Base-by-base conservation (phyloP, 345 rosid species). In the Gossypium ekmanianum region DNA sequence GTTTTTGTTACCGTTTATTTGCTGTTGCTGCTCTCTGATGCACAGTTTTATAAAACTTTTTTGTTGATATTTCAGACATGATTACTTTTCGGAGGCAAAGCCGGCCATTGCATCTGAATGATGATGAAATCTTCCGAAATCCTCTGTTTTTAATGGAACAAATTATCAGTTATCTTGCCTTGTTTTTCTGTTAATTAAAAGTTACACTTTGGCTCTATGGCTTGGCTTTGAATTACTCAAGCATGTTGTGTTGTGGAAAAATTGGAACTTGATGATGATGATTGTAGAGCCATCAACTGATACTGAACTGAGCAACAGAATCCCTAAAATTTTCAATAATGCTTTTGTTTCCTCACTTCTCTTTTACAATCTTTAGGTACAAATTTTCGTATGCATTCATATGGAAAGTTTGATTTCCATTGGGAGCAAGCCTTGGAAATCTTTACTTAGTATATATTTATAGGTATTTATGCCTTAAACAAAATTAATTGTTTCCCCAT, bases 31-130 rank as follows among this genome's bases (percentile, higher is more conserved):
- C 39, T 54, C 48, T 11, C 44, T 26, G 17, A 54, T 22, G 7
- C 14, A 16, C 11, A 3, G 12, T 27, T 63, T 51, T 34, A 54
- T 45, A 48, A 18, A 45, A 9, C 12, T 59, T 27, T 24, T 16
- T 64, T 64, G 65, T 13, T 2, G 2, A 55, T 77, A 3, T 76
- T 58, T 12, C 89, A 94, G 98, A 89, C 85, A 87, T 29, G 97
- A 94, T 79, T 90, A 85, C 78, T 83, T 43, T 51, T 29, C 91
- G 2, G 87, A 82, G 78, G 73, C 72, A 26, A 83, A 89, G 71
- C 77, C 79, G 4, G 90, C 83, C 44, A 56, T 81, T 56, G 90
- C 81, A 63, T 71, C 84, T 52, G 92, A 87, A 85, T 84, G 81
- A 90, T 72, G 88, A 77, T 47, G 76, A 74, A 75, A 74, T 43